Evolutionary conservation across 129 eudicot species (phyloP).

Genomic region (Apium graveolens): DNA sequence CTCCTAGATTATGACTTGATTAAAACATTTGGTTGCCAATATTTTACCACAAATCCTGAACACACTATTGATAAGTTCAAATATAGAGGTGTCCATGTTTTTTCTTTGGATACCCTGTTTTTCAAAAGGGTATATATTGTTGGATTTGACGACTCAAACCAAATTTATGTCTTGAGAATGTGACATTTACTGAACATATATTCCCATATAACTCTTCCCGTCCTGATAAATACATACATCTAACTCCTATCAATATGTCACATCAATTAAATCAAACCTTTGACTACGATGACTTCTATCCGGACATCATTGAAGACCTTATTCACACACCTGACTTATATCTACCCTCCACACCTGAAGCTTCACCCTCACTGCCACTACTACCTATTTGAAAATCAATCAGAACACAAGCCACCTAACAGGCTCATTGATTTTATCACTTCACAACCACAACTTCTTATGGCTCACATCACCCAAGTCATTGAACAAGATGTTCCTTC

Average conservation of each 20-base stretch:
- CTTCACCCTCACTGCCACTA: accelerated
- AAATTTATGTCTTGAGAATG: neutral
- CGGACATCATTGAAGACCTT: too few species aligned
- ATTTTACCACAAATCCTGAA: neutral
- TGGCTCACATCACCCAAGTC: neutral
- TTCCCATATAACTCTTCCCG: neutral
- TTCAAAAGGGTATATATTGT: too few species aligned
- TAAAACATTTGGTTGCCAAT: too few species aligned
- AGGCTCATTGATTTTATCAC: neutral
- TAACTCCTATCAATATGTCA: too few species aligned
- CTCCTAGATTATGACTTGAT: too few species aligned
- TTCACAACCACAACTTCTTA: accelerated
- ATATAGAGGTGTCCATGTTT: neutral
- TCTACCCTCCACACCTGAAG: too few species aligned
- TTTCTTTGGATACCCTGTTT: neutral
- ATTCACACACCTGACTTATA: too few species aligned
- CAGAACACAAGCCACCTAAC: neutral
- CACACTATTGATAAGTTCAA: neutral
- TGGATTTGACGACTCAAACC: too few species aligned
- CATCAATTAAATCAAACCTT: too few species aligned
- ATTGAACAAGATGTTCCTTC: too few species aligned
- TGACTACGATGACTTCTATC: too few species aligned
- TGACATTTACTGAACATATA: neutral
- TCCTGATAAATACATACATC: neutral
- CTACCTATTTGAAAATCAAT: neutral